These are phyloP conservation scores for Nakaseomyces delphensis DNA, from an alignment of 1,139 yeast species.

Conservation along the genomic window DNA sequence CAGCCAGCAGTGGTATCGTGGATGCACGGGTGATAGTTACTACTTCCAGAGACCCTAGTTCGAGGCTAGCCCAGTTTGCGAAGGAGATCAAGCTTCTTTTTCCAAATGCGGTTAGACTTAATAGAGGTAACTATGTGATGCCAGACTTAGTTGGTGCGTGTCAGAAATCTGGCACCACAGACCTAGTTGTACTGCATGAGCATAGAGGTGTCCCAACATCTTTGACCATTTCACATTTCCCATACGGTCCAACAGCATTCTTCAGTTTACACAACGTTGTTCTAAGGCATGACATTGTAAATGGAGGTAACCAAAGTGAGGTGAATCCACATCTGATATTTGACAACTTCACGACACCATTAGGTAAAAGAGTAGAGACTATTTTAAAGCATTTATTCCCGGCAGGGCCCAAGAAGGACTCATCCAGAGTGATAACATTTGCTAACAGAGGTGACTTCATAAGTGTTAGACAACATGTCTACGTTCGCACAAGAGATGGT, in stretches of 20 bases:
- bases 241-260: constrained; percentile 95
- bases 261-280: constrained; percentile 93
- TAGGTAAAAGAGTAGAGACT: constrained; percentile 77
- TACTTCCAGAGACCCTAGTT: constrained; percentile 85
- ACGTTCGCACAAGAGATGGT: constrained; percentile 76
- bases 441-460: constrained; percentile 86
- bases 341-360: constrained; percentile 75
- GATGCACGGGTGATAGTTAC: constrained; percentile 94
- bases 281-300: constrained; percentile 81
- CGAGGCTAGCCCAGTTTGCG: constrained; percentile 78
- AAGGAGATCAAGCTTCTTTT: constrained; percentile 84
- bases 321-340: constrained; percentile 90
- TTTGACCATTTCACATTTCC: constrained; percentile 85
- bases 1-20: constrained; percentile 73
- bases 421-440: constrained; percentile 83
- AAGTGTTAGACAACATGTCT: constrained; percentile 90
- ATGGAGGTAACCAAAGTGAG: constrained; percentile 82
- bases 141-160: constrained; percentile 82
- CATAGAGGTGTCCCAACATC: constrained; percentile 98
- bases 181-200: constrained; percentile 79
- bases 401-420: constrained; percentile 89
- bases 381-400: constrained; percentile 86
- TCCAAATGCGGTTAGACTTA: constrained; percentile 81
- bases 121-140: constrained; percentile 87
- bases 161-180: constrained; percentile 66